Conservation (phyloP, 1,284 basidiomycete genomes). For the Marasmius tenuissimus region DNA sequence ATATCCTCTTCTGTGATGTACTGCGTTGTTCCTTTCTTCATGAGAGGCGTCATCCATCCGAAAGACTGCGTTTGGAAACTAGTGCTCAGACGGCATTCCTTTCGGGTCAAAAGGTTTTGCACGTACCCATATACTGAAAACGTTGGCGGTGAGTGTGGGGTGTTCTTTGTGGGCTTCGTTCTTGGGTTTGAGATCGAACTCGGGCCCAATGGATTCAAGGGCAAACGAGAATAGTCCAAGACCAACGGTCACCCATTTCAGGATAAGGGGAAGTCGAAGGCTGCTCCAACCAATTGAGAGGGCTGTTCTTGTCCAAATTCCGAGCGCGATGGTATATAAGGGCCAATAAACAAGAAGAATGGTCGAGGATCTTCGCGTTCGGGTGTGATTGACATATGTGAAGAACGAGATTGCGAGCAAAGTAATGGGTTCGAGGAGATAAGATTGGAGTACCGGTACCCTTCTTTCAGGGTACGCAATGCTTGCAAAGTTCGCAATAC, state of each 20-base stretch:
- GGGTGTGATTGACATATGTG: slow-evolving; percentile 73
- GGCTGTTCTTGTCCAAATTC: slow-evolving; percentile 67
- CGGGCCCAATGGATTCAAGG: slow-evolving; percentile 75
- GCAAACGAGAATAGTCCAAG: slow-evolving; percentile 61
- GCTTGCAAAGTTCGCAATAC: slow-evolving; percentile 39
- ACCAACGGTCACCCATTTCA: slow-evolving; percentile 48
- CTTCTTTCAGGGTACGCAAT: slow-evolving; percentile 34
- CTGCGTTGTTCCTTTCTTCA: slow-evolving; percentile 63
- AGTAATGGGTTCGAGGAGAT: slow-evolving; percentile 59
- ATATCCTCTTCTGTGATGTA: slow-evolving; percentile 80
- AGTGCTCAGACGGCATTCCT: not conserved
- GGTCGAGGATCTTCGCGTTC: slow-evolving; percentile 76
- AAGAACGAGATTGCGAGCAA: slow-evolving; percentile 46
- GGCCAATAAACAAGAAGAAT: slow-evolving; percentile 86
- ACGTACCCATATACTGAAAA: slow-evolving; percentile 70
- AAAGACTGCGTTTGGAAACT: slow-evolving; percentile 46
- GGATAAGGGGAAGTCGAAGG: slow-evolving; percentile 35
- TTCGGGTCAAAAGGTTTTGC: not conserved
- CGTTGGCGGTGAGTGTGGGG: slow-evolving; percentile 80
- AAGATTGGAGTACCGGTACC: slow-evolving; percentile 54
- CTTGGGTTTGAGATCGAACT: slow-evolving; percentile 41
- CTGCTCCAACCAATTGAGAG: slow-evolving; percentile 28
- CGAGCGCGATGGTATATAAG: slow-evolving; percentile 52
- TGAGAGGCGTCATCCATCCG: slow-evolving; percentile 77
- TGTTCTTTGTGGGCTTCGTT: slow-evolving; percentile 55